Evolutionary conservation across 202 grass and related monocot genomes (phyloP), one percentile per base, ranked within the genome.

Genomic region (Carex arenaria): DNA sequence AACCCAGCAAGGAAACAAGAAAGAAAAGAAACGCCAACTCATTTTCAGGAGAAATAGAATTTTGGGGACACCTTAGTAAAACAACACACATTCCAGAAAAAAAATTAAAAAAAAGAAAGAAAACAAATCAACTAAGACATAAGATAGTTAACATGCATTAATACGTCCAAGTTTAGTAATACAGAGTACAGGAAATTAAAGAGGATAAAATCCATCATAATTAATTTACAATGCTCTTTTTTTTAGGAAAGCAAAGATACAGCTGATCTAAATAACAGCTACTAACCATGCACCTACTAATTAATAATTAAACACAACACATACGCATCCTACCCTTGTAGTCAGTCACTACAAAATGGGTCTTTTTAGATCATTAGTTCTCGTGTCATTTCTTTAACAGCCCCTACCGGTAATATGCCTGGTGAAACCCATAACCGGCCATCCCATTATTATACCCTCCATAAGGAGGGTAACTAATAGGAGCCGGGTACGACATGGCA

Each of bases 331-430:
- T 94, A 94, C 86, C 82, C 42, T 91, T 89, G 64, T 89, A 94
- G 91, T 97, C 88, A 97, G 94, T 94, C 91, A 85, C 91, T 92
- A 92, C 90, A 92, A 94, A 94, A 94, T 87, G 91, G 86, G 82
- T 67, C 85, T 82, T 91, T 91, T 87, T 55, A 23, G 73, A 61
- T 88, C 85, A 94, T 90, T 84, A 87, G 87, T 87, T 75, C 81
- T 92, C 89, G 73, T 90, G 89, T 91, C 86, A 88, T 85, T 92
- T 97, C 82, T 89, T 81, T 86, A 51, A 84, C 61, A 88, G 72
- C 85, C 84, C 80, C 90, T 94, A 94, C 87, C 84, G 85, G 81
- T 97, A 94, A 80, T 97, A 94, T 78, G 87, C 87, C 79, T 94
- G 94, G 68, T 91, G 94, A 87, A 94, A 94, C 90, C 23, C 85